Base-by-base conservation (phyloP, 169 alveolate genomes). In the Blepharisma undulans region DNA sequence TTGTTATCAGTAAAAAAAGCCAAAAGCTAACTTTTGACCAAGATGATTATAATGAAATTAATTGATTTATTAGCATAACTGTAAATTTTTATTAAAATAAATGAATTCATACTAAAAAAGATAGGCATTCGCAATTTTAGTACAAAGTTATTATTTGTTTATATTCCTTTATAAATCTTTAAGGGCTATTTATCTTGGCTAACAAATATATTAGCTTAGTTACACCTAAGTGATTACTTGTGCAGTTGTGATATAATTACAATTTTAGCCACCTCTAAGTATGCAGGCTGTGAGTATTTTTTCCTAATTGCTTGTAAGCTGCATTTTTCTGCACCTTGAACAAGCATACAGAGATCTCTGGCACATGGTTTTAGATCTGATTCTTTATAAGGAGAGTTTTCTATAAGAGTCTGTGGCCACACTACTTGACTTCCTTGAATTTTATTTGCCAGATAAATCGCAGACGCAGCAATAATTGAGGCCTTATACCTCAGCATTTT, bases 401-500 rank as follows among this genome's bases (percentile, higher is more conserved):
- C 74, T 22, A 48, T 84, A 85, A 93, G 33, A 3, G 30, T 34
- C 25, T 91, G 91, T 76, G 72, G 72, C 94, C 95, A 92, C 22
- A 95, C 91, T 3, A 76, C 27, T 76, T 76, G 92, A 22, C 87
- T 89, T 82, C 90, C 93, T 72, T 93, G 88, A 0, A 96, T 93
- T 91, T 95, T 95, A 91, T 91, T 87, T 33, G 96, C 92, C 33
- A 96, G 89, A 76, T 92, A 97, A n/a, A 96, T 81, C 7, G 98
- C 95, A 59, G 97, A 94, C n/a, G 97, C 96, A 22, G 98, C 98
- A 48, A 96, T 76, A 48, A 93, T 74, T 30, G 96, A 92, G 79
- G 95, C 95, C 29, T 89, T 76, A 87, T 94, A 94, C 84, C 94
- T 94, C 10, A 91, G 82, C 95, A 94, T 92, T 84, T 94, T 74